Evolutionary conservation across 257 asterid species (phyloP), one percentile per base, ranked within the genome.

Genomic region (Mitragyna speciosa): DNA sequence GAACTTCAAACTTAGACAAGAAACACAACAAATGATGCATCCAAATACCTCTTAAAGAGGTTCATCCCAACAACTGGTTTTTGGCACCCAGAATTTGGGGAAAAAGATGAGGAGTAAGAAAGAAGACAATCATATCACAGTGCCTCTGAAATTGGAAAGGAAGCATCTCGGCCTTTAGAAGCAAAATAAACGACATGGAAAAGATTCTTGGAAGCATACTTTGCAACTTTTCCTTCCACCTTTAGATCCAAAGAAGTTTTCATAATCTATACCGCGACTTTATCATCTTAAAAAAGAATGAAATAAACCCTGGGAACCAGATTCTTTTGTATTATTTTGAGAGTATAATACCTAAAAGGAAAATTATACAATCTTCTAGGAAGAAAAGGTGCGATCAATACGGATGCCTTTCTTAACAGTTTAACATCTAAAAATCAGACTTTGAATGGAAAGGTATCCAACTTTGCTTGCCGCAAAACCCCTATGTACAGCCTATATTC

Each of bases 391-490:
- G 43, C 69, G 54, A 20, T 3, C 52, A 63, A 30, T 70, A 43
- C 81, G 91, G 72, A 89, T 90, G 87, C 33, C 87, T 87, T 77
- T 73, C 70, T 83, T 71, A 68, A 81, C 79, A 58, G 75, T 81
- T 51, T 74, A 79, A 84, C 90, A 87, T 90, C 82, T 91, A 88
- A 89, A 89, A 89, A 82, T 68, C 85, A 83, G 71, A 73, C 75
- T 75, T 84, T 85, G 80, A 83, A 85, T 84, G 92, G 89, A 89
- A 89, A 93, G 93, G 89, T 82, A 87, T 80, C 83, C 83, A 73
- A 68, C 69, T 70, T 79, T 82, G 45, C 72, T 76, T 85, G 84
- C 80, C 85, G 79, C 85, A 80, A 79, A 73, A 66, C 59, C 78
- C 85, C 73, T 74, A 64, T 31, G 3, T 20, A 26, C 41, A 30